Evolutionary conservation across 2,329 filamentous ascomycete species (phyloP), one percentile per base, ranked within the genome.

Genomic region (Sporothrix mexicana): DNA sequence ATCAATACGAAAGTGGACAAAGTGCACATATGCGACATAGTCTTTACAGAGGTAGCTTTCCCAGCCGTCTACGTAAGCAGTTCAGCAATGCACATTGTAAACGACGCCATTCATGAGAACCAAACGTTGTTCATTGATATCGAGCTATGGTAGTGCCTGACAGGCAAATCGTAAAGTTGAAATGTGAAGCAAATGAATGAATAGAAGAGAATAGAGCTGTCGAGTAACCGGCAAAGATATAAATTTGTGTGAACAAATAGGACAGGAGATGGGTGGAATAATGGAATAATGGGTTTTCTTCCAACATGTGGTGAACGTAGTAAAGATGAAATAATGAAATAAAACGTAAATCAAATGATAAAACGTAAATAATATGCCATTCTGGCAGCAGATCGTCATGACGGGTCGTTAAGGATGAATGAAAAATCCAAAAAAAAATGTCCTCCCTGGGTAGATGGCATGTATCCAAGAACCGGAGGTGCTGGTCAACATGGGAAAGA

Each of bases 1-100:
- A 62, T 62, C 36, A 41, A 61, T 41, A 61, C 57, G 36, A 59
- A 55, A 62, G 59, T 45, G 20, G 59, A 64, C 59, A 64, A 64
- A 45, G 36, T 64, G 36, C 23, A 17, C 59, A 41, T 13, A 41
- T 64, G 13, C 59, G 10, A 64, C n/a, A 55, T 2, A 25, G 51
- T 23, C 30, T 36, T 36, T 36, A 4, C 30, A 36, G 30, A 36
- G 30, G 30, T 36, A 7, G 20, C 10, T 25, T 13, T 5, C 23
- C 45, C 10, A 23, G 36, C 43, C 59, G 36, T 43, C 20, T 55
- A 7, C 5, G 20, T 55, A n/a, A 55, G 15, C 23, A 55, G 3
- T 20, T 55, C 51, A 55, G 15, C 23, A 55, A 8, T 20, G 15
- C 20, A 23, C 51, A 61, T 61, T 9, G 36, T 41, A 17, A 3